phyloP scores from a whole-genome alignment of 2,329 filamentous ascomycete species.

The Raffaelea ambrosiae region DNA sequence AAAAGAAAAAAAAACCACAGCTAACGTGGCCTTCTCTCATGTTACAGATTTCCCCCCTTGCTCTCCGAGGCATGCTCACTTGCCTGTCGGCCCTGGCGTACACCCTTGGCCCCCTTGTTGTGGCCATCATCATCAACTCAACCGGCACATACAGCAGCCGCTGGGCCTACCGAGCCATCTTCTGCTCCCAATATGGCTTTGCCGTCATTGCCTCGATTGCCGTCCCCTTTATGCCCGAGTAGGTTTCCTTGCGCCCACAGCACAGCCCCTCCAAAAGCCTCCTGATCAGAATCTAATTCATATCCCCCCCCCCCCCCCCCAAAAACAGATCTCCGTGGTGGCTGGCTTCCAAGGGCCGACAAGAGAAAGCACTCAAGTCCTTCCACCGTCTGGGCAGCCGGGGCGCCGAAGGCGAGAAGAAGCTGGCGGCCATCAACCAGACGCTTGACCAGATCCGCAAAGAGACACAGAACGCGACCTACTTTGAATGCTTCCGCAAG shows the following conservation, averaged over 20 bases:
- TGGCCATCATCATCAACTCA: conserved; percentile 21
- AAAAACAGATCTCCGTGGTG: conserved; percentile 41
- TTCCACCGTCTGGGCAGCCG: conserved; percentile 21
- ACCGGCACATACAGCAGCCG: conserved; percentile 38
- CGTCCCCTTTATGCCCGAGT: conserved; percentile 14
- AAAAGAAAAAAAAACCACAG: too few species aligned
- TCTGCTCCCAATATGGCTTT: conserved; percentile 19
- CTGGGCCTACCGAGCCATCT: conserved; percentile 24
- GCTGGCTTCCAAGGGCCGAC: conserved; percentile 30
- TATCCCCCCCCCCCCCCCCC: too few species aligned
- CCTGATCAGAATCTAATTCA: too few species aligned
- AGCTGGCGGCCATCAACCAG: not conserved
- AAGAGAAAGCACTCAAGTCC: conserved; percentile 22
- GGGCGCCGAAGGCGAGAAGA: not conserved
- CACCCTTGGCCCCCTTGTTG: conserved; percentile 33
- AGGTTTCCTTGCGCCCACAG: too few species aligned
- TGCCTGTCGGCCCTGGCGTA: conserved; percentile 47
- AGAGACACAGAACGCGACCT: conserved; percentile 11
- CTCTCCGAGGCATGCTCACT: conserved; percentile 43
- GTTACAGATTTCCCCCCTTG: conserved; percentile 31
- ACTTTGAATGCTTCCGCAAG: conserved; percentile 41
- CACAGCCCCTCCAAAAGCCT: too few species aligned
- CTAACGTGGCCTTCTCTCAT: conserved; percentile 18
- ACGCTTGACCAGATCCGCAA: conserved; percentile 8
- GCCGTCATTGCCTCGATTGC: conserved; percentile 11